phyloP scores from a whole-genome alignment of 192 early-diverging fungal genomes.

The Coemansia sp. region DNA sequence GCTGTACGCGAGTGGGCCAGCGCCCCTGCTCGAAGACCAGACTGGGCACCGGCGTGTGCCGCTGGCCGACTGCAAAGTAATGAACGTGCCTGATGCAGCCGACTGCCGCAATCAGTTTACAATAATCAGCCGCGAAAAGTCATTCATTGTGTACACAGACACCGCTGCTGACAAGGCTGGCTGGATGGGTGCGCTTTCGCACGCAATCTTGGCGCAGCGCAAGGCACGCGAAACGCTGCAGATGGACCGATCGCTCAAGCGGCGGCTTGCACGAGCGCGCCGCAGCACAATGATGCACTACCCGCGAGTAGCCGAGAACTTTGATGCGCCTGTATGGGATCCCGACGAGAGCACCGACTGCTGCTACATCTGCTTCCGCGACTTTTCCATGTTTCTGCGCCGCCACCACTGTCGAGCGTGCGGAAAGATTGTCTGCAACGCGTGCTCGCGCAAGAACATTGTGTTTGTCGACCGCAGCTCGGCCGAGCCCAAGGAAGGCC shows the following conservation, averaged over 20 bases:
- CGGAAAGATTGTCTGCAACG: constrained; percentile 77
- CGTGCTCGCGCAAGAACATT: constrained; percentile 64
- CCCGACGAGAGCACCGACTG: constrained; percentile 65
- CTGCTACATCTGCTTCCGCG: constrained; percentile 73
- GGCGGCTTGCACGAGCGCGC: constrained; percentile 48
- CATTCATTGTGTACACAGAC: constrained; percentile 71
- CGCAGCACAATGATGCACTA: constrained; percentile 56
- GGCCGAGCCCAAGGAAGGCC: constrained; percentile 41
- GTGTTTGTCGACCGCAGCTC: constrained; percentile 35
- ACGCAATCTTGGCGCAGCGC: constrained; percentile 59
- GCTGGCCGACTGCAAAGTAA: constrained; percentile 60
- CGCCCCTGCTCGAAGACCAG: constrained; percentile 61
- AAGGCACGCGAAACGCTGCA: constrained; percentile 61
- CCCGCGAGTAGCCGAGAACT: constrained; percentile 66
- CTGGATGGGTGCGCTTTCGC: constrained; percentile 66
- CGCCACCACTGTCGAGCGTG: constrained; percentile 80
- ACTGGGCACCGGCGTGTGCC: constrained; percentile 70
- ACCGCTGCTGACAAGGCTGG: constrained; percentile 56
- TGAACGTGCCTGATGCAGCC: constrained; percentile 56
- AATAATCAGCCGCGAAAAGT: constrained; percentile 77
- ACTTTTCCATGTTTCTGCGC: constrained; percentile 66
- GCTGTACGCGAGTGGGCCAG: constrained; percentile 66
- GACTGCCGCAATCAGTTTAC: constrained; percentile 70
- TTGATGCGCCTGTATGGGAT: constrained; percentile 69
- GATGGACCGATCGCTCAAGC: constrained; percentile 52